Evolutionary conservation across 345 rosid species (phyloP).

Genomic region (Aethionema arabicum): DNA sequence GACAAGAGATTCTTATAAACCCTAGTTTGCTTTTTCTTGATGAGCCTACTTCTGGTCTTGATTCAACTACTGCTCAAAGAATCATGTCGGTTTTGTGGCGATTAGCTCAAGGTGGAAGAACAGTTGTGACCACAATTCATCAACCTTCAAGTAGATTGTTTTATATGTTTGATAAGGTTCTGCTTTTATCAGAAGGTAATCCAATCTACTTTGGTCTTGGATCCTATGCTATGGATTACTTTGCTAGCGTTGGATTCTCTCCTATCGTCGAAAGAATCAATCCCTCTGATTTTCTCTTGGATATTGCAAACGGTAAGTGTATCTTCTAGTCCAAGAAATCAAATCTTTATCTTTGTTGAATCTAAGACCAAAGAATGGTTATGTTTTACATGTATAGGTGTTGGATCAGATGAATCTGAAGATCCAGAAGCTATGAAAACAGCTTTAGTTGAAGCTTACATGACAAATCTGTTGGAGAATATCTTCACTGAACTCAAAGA

Average conservation of each 20-base stretch:
- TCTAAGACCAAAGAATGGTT: constrained; percentile 6
- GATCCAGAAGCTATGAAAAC: constrained; percentile 40
- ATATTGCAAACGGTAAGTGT: constrained; percentile 84
- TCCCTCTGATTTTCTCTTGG: constrained; percentile 93
- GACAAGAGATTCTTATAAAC: constrained; percentile 85
- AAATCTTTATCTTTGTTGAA: background rate
- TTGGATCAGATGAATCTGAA: constrained; percentile 37
- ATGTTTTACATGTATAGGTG: constrained; percentile 33
- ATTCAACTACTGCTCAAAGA: constrained; percentile 84
- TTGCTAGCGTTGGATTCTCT: constrained; percentile 54
- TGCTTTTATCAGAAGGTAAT: constrained; percentile 76
- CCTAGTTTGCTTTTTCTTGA: constrained; percentile 86
- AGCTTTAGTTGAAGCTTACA: constrained; percentile 41
- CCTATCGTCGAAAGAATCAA: constrained; percentile 57
- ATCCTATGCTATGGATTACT: constrained; percentile 70
- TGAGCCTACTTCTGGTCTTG: constrained; percentile 96
- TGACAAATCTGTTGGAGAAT: constrained; percentile 35
- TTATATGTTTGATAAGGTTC: constrained; percentile 79
- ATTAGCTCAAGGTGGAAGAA: constrained; percentile 76
- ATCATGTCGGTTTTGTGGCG: constrained; percentile 58
- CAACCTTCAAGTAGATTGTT: constrained; percentile 90
- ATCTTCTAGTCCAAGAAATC: background rate
- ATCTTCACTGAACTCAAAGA: constrained; percentile 40
- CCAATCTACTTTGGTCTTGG: constrained; percentile 59
- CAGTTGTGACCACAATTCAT: constrained; percentile 78